Evolutionary conservation across 805 yeast species (phyloP), one percentile per base, ranked within the genome.

Genomic region (Starmerella vaccinii): DNA sequence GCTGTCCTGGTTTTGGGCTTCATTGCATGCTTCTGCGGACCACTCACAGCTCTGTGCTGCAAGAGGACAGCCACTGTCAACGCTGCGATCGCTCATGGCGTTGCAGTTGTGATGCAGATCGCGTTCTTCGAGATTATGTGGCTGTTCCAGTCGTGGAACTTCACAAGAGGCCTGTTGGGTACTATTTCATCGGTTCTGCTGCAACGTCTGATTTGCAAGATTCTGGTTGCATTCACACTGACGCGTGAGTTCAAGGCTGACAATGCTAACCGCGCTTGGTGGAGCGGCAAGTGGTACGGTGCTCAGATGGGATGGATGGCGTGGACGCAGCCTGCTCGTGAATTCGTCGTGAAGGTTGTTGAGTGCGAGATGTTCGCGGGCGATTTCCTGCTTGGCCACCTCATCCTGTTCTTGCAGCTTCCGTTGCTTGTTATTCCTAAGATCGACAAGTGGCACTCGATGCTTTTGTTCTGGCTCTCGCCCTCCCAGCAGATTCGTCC

Each of bases 241-340:
- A 86, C 97, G 48, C 81, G 98, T 75, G 99, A 92, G 73, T 88
- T 88, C 76, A 87, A 87, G 81, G 85, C 84, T 62, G 97, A 90
- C 71, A 86, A 82, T 65, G 75, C 97, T 33, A 92, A 92, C 73
- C 84, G 95, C 61, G 97, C 98, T 26, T 92, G 95, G 94, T 92
- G 99, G 99, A 85, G 95, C 52, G 99, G 99, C 76, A 89, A 88
- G 71, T 92, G 99, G 99, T 88, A 89, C 68, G 92, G 95, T 53
- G 75, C 85, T 54, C 92, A 95, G 64, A 71, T 90, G 69, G 98
- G 97, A 53, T 80, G 82, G 79, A 80, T 82, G 77, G 95, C 97
- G 19, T 78, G 84, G 76, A 82, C 97, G 30, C 97, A 90, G 73
- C 98, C 98, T 56, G 65, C 84, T 48, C 86, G 99, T 76, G 99